Percentiles rank a stretch among this genome's conserved stretches.
Conservation (phyloP, 495 filamentous ascomycete species). For the Aspergillus olivimuriae region DNA sequence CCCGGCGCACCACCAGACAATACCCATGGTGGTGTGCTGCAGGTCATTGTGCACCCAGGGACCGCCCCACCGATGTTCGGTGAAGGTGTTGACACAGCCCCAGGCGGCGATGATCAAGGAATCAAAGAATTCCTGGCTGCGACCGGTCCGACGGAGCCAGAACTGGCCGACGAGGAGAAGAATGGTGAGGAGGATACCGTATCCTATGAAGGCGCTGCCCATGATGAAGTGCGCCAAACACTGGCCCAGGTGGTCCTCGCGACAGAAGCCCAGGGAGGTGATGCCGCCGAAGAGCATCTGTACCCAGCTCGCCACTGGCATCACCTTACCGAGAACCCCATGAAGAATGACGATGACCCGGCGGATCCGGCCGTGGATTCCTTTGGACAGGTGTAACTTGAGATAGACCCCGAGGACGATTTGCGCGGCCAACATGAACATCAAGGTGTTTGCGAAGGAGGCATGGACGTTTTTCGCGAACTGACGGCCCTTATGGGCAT, state of each 20-base stretch:
- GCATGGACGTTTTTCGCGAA: conserved; percentile 82
- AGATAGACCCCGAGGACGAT: conserved; percentile 79
- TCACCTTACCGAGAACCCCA: conserved; percentile 74
- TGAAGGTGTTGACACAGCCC: conserved; percentile 97
- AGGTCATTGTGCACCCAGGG: conserved; percentile 92
- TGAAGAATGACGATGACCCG: conserved; percentile 65
- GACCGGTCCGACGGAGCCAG: conserved; percentile 78
- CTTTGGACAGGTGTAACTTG: conserved; percentile 79
- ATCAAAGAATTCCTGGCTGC: conserved; percentile 97
- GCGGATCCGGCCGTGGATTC: conserved; percentile 72
- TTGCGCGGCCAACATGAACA: conserved; percentile 71
- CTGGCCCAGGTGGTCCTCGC: conserved; percentile 84
- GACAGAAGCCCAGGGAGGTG: conserved; percentile 88
- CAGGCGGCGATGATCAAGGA: conserved; percentile 83
- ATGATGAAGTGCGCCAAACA: conserved; percentile 98
- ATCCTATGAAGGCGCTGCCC: conserved; percentile 93
- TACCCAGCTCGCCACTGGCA: conserved; percentile 83
- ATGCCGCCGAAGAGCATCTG: conserved; percentile 98
- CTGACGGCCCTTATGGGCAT: conserved; percentile 80
- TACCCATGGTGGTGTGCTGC: conserved; percentile 95
- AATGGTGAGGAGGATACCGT: conserved; percentile 82
- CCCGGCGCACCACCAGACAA: conserved; percentile 95
- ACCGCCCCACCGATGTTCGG: conserved; percentile 89
- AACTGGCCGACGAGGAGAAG: conserved; percentile 80
- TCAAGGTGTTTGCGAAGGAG: conserved; percentile 69